Percentiles rank a stretch among this genome's conserved stretches.
These are phyloP conservation scores for Voacanga thouarsii DNA, from an alignment of 257 asterid genomes.

Conservation along the genomic window DNA sequence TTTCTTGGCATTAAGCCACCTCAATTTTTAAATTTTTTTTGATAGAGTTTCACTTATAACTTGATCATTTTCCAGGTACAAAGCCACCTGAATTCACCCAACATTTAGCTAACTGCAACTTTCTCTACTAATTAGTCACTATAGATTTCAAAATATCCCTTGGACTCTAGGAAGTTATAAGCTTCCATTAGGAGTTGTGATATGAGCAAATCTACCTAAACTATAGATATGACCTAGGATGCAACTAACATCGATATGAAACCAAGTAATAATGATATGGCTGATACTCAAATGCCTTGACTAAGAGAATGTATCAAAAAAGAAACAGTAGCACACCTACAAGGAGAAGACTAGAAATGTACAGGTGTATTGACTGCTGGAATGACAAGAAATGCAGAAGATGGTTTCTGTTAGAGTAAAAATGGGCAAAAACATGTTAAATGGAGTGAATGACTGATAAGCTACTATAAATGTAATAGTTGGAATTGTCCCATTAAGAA, in stretches of 20 bases:
- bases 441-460: conserved; percentile 69
- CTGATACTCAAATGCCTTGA: conserved; percentile 9
- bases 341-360: conserved; percentile 26
- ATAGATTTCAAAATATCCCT: conserved; percentile 21
- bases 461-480: conserved; percentile 67
- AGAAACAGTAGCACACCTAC: conserved; percentile 18
- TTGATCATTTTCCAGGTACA: too few species aligned
- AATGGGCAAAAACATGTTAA: conserved; percentile 85
- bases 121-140: conserved; percentile 19
- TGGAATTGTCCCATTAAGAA: conserved; percentile 52
- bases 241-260: conserved; percentile 3
- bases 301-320: conserved; percentile 13
- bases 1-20: too few species aligned
- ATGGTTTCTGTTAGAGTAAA: conserved; percentile 75
- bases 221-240: conserved; percentile 12
- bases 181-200: conserved; percentile 14
- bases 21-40: too few species aligned
- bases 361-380: conserved; percentile 19
- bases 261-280: not conserved
- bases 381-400: conserved; percentile 38
- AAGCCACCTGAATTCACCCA: too few species aligned
- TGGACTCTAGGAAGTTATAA: conserved; percentile 20
- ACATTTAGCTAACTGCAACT: not conserved
- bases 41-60: too few species aligned
- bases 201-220: conserved; percentile 12